A percentile compares a stretch with the other conserved stretches of the same genome.
Evolutionary conservation across 768 basidiomycete genomes (phyloP).

Genomic region (Boletus bicolor): DNA sequence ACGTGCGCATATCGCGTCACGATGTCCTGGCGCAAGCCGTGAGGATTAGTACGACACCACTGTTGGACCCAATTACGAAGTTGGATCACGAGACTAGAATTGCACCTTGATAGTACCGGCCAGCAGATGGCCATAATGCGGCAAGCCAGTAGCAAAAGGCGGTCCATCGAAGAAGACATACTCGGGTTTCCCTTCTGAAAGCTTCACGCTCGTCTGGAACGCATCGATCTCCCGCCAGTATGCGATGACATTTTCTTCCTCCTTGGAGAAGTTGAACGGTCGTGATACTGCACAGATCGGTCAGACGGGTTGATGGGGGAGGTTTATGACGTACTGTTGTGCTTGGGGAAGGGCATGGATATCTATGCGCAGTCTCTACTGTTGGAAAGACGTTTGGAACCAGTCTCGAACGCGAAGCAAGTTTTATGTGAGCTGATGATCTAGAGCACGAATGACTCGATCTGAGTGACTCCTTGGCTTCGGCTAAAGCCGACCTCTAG

Average conservation of each 20-base stretch:
- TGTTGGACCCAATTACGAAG: neutral
- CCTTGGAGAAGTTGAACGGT: slow-evolving; percentile 79
- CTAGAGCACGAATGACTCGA: slow-evolving; percentile 12
- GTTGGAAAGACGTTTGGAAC: neutral
- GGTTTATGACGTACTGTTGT: slow-evolving; percentile 58
- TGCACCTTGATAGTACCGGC: slow-evolving; percentile 90
- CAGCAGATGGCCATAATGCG: slow-evolving; percentile 93
- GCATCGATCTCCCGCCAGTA: slow-evolving; percentile 98
- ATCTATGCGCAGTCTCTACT: neutral
- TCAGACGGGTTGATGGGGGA: slow-evolving; percentile 1
- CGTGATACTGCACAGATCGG: slow-evolving; percentile 53
- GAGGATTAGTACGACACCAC: neutral
- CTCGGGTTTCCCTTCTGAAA: slow-evolving; percentile 86
- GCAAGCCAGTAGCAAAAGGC: slow-evolving; percentile 94
- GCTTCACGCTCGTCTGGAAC: slow-evolving; percentile 89
- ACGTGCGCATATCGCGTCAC: slow-evolving; percentile 95
- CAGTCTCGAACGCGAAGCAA: neutral
- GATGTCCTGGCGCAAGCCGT: slow-evolving; percentile 67
- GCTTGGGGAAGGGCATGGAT: slow-evolving; percentile 62
- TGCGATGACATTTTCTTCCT: slow-evolving; percentile 84
- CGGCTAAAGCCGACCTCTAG: too few relatives aligned
- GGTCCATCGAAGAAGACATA: slow-evolving; percentile 97
- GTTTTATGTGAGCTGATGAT: neutral
- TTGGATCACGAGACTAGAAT: neutral
- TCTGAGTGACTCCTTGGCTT: neutral